Conservation (phyloP, 1,139 yeast genomes). For the Pichia sp. region DNA sequence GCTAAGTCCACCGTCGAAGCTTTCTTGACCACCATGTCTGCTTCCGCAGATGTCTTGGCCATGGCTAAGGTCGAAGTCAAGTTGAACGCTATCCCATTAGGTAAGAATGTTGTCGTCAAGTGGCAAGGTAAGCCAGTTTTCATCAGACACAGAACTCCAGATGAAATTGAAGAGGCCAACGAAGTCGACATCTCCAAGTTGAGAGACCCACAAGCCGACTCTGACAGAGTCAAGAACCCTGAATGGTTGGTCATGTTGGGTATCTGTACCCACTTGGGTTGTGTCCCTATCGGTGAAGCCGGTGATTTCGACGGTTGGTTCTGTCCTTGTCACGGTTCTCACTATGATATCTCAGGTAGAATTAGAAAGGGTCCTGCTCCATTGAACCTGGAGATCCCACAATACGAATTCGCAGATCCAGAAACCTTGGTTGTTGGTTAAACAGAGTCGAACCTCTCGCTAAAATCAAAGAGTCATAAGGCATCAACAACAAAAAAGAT, state of each 20-base stretch:
- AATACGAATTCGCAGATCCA: constrained; percentile 69
- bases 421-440: constrained; percentile 81
- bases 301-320: constrained; percentile 99
- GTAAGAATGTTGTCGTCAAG: constrained; percentile 95
- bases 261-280: constrained; percentile 99
- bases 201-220: constrained; percentile 93
- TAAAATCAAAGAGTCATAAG: background rate
- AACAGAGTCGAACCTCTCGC: constrained; percentile 14
- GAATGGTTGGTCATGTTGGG: constrained; percentile 99
- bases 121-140: constrained; percentile 99
- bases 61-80: constrained; percentile 99
- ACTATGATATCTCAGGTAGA: constrained; percentile 99
- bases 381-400: constrained; percentile 94
- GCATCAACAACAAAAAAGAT: background rate
- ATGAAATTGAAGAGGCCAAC: constrained; percentile 94
- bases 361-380: constrained; percentile 99
- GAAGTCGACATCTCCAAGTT: constrained; percentile 64
- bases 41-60: constrained; percentile 98
- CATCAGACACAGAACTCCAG: constrained; percentile 96
- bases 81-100: constrained; percentile 90
- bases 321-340: constrained; percentile 99
- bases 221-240: constrained; percentile 93
- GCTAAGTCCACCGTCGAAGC: constrained; percentile 98
- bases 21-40: constrained; percentile 89
- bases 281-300: constrained; percentile 99